Percentiles rank a stretch among this genome's conserved stretches.
These are phyloP conservation scores for Fusarium oxysporum DNA, from an alignment of 2,329 filamentous ascomycete species.

Conservation along the genomic window DNA sequence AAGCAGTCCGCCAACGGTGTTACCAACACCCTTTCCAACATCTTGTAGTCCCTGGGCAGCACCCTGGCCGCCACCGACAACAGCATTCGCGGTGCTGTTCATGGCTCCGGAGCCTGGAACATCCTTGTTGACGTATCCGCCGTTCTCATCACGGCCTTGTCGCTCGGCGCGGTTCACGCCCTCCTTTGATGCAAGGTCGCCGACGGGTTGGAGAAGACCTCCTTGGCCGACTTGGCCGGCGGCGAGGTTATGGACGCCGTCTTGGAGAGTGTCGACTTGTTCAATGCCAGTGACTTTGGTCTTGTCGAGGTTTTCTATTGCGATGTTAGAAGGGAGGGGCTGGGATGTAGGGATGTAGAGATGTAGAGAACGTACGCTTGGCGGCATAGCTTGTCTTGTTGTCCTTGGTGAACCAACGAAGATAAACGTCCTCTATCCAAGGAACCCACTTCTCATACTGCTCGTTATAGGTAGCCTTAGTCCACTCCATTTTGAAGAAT, in stretches of 20 bases:
- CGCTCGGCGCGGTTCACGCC: conserved; percentile 74
- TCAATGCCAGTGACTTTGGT: conserved; percentile 76
- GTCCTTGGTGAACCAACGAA: conserved; percentile 79
- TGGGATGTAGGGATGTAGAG: background rate
- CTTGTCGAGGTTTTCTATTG: conserved; percentile 72
- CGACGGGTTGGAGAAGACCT: conserved; percentile 72
- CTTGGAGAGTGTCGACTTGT: conserved; percentile 76
- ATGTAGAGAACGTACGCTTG: conserved; percentile 63
- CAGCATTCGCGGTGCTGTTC: conserved; percentile 43
- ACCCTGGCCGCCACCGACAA: conserved; percentile 49
- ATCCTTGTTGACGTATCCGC: conserved; percentile 57
- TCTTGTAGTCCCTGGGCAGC: conserved; percentile 49
- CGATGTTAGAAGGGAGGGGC: background rate
- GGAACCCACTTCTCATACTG: conserved; percentile 82
- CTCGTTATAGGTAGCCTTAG: conserved; percentile 73
- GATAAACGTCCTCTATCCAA: conserved; percentile 79
- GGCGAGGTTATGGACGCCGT: conserved; percentile 72
- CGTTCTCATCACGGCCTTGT: conserved; percentile 71
- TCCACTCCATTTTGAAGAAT: conserved; percentile 61
- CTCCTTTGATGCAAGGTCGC: conserved; percentile 71
- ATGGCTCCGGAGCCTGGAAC: conserved; percentile 46
- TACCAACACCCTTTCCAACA: conserved; percentile 22
- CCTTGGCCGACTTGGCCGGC: conserved; percentile 75
- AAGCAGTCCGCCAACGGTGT: conserved; percentile 50
- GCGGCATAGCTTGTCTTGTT: conserved; percentile 80